phyloP scores from a whole-genome alignment of 129 eudicot species.

The Tagetes erecta region DNA sequence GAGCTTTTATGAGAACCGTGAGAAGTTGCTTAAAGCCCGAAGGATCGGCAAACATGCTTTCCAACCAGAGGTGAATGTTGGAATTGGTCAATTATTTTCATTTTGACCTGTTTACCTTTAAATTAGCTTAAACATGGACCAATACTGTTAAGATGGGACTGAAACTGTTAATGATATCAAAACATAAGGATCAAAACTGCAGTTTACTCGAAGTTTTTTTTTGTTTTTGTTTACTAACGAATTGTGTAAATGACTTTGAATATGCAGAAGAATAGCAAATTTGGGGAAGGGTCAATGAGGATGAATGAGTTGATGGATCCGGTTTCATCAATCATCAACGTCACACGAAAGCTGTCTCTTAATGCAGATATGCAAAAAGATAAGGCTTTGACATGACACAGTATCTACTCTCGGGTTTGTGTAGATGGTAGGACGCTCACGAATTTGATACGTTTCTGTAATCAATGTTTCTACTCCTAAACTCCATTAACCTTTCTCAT shows the following conservation, averaged over 20 bases:
- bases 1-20: conserved; percentile 72
- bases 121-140: too few relatives aligned
- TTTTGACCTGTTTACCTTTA: too few relatives aligned
- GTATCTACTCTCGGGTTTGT: conserved; percentile 14
- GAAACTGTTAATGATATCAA: too few relatives aligned
- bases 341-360: conserved; percentile 57
- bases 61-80: conserved; percentile 32
- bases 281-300: conserved; percentile 38
- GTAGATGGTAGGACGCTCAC: conserved; percentile 24
- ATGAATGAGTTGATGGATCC: conserved; percentile 35
- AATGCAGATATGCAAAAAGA: conserved; percentile 22
- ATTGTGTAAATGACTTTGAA: conserved; percentile 6
- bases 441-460: conserved; percentile 10
- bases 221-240: not conserved
- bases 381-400: conserved; percentile 16
- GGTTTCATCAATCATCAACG: conserved; percentile 43
- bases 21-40: conserved; percentile 49
- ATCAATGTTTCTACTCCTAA: not conserved
- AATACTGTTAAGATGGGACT: not conserved
- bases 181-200: too few relatives aligned
- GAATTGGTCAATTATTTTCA: not conserved
- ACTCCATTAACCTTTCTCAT: not conserved
- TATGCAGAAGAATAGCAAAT: conserved; percentile 44
- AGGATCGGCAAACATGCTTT: conserved; percentile 41
- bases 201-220: not conserved